Base-by-base conservation (phyloP, 2,329 filamentous ascomycete species). In the Dothideomycetes sp. region DNA sequence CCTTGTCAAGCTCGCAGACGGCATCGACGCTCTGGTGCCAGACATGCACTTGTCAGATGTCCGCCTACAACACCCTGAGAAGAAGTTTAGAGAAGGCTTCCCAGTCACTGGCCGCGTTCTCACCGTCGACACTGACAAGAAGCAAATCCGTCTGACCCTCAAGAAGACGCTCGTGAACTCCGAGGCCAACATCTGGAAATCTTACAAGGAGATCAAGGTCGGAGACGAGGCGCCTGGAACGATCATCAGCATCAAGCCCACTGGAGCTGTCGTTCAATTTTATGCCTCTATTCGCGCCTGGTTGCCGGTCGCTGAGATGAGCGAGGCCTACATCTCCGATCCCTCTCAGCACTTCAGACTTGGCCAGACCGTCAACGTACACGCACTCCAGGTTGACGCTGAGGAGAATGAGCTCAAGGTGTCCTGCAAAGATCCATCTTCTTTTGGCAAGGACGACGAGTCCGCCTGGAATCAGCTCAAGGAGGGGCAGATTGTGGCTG, bases 131-230 rank as follows among this genome's bases (percentile, higher is more conserved):
- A 62, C 76, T 2, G 71, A 75, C 37, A 89, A 81, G 63, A 79
- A 80, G 43, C 81, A 87, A 54, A 73, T 96, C 48, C 81, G 84
- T 22, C 70, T 98, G 47, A 96, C 91, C 0, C 60, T 98, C 49
- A 98, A 96, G 69, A 98, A 96, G 66, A 84, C 84, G 1, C 69
- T 98, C 14, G 77, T 98, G 49, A 94, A 95, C 61, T 91, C 85
- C 0, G 88, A 95, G 41, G 74, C 79, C 1, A 68, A 78, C n/a
- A 73, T 84, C 8, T 82, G 94, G 69, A 77, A 81, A 48, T 75
- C 79, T 11, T 94, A 87, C 53, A 72, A 78, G n/a, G 74, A 81
- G 34, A 76, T 93, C 16, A 64, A 70, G 10, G 71, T 82, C 39
- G 87, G 86, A 9, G 75, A 81, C 58, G 84, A 89, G 52, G 79